A percentile compares a stretch with the other conserved stretches of the same genome.
phyloP scores from a whole-genome alignment of 768 basidiomycete species.

The Suillus decipiens region DNA sequence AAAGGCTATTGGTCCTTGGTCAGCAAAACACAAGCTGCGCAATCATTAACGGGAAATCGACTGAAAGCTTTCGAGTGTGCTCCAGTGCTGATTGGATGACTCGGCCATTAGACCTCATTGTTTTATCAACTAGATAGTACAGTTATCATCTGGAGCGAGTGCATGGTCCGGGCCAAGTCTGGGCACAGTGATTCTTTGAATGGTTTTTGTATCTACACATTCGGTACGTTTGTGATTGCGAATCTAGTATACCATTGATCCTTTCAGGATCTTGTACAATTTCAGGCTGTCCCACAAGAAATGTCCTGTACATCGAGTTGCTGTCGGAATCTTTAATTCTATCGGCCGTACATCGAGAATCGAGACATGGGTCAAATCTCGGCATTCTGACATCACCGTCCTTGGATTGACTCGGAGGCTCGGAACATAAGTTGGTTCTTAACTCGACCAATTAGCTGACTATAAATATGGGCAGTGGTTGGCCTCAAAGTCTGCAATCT shows the following conservation, averaged over 20 bases:
- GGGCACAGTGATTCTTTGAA: neutral
- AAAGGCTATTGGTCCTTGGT: neutral
- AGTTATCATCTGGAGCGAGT: neutral
- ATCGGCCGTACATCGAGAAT: neutral
- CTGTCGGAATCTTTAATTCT: neutral
- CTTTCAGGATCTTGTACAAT: neutral
- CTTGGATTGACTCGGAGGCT: neutral
- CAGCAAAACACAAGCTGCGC: neutral
- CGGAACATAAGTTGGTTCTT: neutral
- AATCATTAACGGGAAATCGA: neutral
- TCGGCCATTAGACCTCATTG: neutral
- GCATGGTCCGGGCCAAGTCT: neutral
- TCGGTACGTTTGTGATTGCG: neutral
- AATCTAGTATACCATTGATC: constrained; percentile 1
- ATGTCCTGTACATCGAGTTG: neutral
- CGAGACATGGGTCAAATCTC: neutral
- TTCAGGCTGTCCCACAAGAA: constrained; percentile 1
- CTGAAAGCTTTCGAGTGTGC: neutral
- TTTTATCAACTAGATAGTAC: neutral
- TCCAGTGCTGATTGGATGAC: neutral
- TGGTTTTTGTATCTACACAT: neutral
- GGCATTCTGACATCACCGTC: constrained; percentile 4
- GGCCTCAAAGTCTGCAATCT: neutral
- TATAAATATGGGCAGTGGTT: constrained; percentile 1
- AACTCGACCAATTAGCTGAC: neutral